Base-by-base conservation (phyloP, 2,329 filamentous ascomycete genomes). In the Paraconiothyrium brasiliense region DNA sequence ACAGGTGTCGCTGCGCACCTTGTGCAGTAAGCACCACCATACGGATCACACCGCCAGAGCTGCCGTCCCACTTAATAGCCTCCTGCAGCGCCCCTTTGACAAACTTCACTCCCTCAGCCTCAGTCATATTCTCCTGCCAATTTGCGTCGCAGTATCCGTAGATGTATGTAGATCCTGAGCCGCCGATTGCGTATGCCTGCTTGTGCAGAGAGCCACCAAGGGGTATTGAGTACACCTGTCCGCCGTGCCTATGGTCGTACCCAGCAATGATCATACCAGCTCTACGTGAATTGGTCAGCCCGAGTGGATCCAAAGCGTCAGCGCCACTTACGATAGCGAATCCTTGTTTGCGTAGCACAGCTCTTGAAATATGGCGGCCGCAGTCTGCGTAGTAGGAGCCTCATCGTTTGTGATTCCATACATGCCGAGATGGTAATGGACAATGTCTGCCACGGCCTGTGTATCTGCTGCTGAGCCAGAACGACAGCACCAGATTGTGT, bases 51-150 rank as follows among this genome's bases (percentile, higher is more conserved):
- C 95, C 95, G 69, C 95, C 95, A 3, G 95, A 98, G 84, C 94
- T 97, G 67, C 95, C 95, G 78, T 99, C 95, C 95, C 95, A 99
- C 83, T 97, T 97, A 86, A 99, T 98, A 16, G 95, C 95, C 85
- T 99, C 94, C 75, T 88, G 85, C 76, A 99, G 84, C 35, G 95
- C 90, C 51, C 89, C 91, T 84, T 97, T 97, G 78, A 99, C 95
- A 75, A 99, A 99, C 44, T 89, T 82, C 67, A 99, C 89, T 0
- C 95, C 95, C 65, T 97, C 94, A 58, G 88, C 86, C 84, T 98
- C 93, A 57, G 91, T 92, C 94, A 99, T 98, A 68, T 89, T 89
- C 82, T 98, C 95, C 79, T 86, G 89, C 95, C 95, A 99, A 85
- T 99, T 89, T 60, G 93, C 90, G 78, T 99, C 94, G 78, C 94